Conservation (phyloP, 257 asterid genomes). For the Nicotiana tabacum region DNA sequence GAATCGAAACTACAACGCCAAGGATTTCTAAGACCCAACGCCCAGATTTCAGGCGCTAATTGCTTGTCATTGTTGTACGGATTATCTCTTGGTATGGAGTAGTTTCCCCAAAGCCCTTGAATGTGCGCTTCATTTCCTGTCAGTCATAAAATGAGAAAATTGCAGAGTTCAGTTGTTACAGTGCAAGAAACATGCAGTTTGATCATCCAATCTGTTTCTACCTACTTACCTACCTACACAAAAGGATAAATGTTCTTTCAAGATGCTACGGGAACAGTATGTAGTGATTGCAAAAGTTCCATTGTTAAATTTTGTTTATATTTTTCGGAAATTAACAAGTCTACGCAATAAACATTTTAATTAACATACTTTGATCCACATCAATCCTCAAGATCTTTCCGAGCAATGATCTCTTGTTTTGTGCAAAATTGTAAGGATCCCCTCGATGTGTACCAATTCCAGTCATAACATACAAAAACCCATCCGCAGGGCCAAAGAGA, state of each 20-base stretch:
- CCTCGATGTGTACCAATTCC: conserved; percentile 79
- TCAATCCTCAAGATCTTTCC: conserved; percentile 94
- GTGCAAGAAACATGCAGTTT: background rate
- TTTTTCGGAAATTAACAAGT: background rate
- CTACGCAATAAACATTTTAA: background rate
- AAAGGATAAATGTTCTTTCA: background rate
- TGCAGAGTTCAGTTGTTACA: background rate
- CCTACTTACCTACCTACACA: background rate
- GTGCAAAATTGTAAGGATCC: conserved; percentile 80
- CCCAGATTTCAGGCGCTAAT: conserved; percentile 74
- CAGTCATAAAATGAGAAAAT: background rate
- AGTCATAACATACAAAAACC: conserved; percentile 84
- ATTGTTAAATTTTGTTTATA: background rate
- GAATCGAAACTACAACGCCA: conserved; percentile 99
- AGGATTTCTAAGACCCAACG: conserved; percentile 80
- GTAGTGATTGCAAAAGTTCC: background rate
- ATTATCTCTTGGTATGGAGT: conserved; percentile 76
- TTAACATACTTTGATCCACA: conserved; percentile 44
- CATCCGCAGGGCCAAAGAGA: conserved; percentile 86
- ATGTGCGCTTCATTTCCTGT: conserved; percentile 3
- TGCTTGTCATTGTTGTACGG: conserved; percentile 54
- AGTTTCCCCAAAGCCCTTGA: conserved; percentile 85
- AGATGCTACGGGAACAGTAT: background rate
- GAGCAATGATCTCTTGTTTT: conserved; percentile 82
- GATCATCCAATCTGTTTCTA: background rate